Evolutionary conservation across 495 filamentous ascomycete genomes (phyloP).

Genomic region (Daldinia caldariorum): DNA sequence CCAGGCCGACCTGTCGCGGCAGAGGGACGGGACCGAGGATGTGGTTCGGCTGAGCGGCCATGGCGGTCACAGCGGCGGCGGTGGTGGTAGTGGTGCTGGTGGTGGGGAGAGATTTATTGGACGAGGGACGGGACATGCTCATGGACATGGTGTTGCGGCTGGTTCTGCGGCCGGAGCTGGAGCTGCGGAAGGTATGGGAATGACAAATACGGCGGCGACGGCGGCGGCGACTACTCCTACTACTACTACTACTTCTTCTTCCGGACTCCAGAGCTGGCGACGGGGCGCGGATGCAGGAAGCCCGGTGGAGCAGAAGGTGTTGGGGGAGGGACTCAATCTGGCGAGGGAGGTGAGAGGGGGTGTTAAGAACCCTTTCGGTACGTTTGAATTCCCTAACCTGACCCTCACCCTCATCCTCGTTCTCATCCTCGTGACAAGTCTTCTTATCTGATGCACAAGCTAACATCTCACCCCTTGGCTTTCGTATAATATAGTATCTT

Average conservation of each 20-base stretch:
- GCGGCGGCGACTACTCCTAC: neutral
- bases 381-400: neutral
- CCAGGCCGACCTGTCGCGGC: conserved; percentile 54
- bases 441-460: too few relatives aligned
- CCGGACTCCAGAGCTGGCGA: conserved; percentile 28
- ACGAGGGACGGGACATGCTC: neutral
- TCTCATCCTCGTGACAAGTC: too few relatives aligned
- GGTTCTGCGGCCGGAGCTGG: too few relatives aligned
- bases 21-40: conserved; percentile 34
- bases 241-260: neutral
- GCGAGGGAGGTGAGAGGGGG: neutral
- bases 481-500: conserved; percentile 16
- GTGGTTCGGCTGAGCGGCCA: neutral
- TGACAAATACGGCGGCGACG: too few relatives aligned
- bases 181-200: too few relatives aligned
- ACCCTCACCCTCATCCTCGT: too few relatives aligned
- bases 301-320: conserved; percentile 19
- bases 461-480: neutral
- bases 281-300: conserved; percentile 11
- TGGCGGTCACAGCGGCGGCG: too few relatives aligned
- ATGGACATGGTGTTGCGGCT: neutral
- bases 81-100: neutral
- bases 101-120: conserved; percentile 8
- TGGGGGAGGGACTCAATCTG: conserved; percentile 17
- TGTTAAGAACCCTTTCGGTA: neutral